These are phyloP conservation scores for Hypoxylon subgilvum DNA, from an alignment of 495 filamentous ascomycete genomes.

Conservation along the genomic window DNA sequence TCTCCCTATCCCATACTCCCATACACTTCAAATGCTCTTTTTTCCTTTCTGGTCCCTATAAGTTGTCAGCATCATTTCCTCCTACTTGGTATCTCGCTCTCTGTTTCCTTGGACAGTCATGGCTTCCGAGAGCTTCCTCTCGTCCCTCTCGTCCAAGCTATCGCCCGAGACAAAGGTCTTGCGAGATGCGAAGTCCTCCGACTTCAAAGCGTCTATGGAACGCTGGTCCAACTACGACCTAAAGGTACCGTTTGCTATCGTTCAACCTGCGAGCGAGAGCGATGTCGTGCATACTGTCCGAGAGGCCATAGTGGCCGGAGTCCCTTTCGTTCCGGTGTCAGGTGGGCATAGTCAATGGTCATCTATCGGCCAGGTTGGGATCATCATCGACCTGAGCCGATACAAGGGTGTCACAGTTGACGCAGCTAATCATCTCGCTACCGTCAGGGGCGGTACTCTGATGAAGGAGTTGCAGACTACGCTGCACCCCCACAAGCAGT, in stretches of 20 bases:
- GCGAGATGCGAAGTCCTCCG: background rate
- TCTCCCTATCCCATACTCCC: too few relatives aligned
- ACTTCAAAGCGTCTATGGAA: background rate
- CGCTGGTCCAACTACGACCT: constrained; percentile 1
- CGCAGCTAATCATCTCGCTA: constrained; percentile 21
- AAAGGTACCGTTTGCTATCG: constrained; percentile 1
- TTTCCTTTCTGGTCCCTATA: too few relatives aligned
- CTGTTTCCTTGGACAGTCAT: too few relatives aligned
- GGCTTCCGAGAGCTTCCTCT: too few relatives aligned
- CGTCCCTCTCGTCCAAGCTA: background rate
- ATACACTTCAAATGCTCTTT: too few relatives aligned
- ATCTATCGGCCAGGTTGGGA: constrained; percentile 34
- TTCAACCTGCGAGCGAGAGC: constrained; percentile 2
- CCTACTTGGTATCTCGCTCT: too few relatives aligned
- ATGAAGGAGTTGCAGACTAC: constrained; percentile 39
- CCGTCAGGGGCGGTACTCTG: constrained; percentile 38
- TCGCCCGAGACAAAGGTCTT: background rate
- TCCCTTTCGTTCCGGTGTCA: constrained; percentile 46
- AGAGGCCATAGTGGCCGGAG: background rate
- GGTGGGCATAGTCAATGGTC: constrained; percentile 49
- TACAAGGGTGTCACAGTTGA: constrained; percentile 39
- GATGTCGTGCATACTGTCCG: constrained; percentile 1
- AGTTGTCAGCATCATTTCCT: too few relatives aligned
- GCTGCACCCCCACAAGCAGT: constrained; percentile 8
- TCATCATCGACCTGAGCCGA: constrained; percentile 45